A percentile compares a stretch with the other conserved stretches of the same genome.
phyloP scores from a whole-genome alignment of 805 yeast genomes.

The Myxozyma geophila region DNA sequence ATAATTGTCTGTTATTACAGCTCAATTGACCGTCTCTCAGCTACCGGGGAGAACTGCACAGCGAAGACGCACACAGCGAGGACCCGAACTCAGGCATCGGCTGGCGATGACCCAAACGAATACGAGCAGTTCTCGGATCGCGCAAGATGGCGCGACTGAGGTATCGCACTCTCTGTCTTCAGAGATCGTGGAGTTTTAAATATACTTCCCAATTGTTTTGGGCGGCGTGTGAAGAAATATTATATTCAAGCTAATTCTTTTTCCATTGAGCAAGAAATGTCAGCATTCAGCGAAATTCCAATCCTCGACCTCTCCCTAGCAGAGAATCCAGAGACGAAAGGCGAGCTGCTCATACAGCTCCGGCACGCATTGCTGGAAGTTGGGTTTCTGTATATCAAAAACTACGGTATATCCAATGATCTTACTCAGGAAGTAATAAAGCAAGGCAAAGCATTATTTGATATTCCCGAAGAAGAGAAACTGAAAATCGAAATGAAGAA shows the following conservation, averaged over 20 bases:
- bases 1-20: too few relatives aligned
- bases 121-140: slow-evolving; percentile 4
- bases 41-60: too few relatives aligned
- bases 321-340: slow-evolving; percentile 50
- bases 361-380: slow-evolving; percentile 58
- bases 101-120: neutral
- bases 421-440: slow-evolving; percentile 48
- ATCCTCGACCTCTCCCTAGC: slow-evolving; percentile 53
- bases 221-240: too few relatives aligned
- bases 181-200: neutral
- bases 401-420: slow-evolving; percentile 53
- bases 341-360: slow-evolving; percentile 47
- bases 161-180: neutral
- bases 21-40: too few relatives aligned
- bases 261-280: neutral
- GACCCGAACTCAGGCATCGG: too few relatives aligned
- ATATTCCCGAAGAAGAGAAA: slow-evolving; percentile 54
- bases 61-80: too few relatives aligned
- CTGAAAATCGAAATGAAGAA: slow-evolving; percentile 55
- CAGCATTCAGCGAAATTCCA: slow-evolving; percentile 45
- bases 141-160: slow-evolving; percentile 3
- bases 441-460: slow-evolving; percentile 53
- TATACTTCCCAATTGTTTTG: too few relatives aligned
- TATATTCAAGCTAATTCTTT: neutral
- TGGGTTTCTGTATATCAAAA: slow-evolving; percentile 58